These are phyloP conservation scores for Loxodes magnus DNA, from an alignment of 73 alveolate genomes.

Conservation along the genomic window DNA sequence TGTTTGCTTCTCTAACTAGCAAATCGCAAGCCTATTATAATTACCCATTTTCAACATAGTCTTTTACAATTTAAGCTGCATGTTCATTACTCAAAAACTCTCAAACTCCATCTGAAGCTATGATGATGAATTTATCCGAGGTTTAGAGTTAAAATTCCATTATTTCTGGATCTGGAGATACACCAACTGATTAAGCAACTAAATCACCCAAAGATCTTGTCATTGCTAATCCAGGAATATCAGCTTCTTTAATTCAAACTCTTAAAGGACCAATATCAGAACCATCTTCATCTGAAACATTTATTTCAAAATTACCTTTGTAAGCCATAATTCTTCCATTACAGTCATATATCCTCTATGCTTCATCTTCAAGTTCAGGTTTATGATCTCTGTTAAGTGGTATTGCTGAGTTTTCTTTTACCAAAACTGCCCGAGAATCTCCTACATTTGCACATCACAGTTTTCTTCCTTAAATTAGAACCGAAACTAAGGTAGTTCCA, in stretches of 20 bases:
- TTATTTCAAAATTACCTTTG: too few species aligned
- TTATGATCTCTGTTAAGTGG: constrained; percentile 91
- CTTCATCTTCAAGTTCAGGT: constrained; percentile 88
- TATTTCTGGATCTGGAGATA: constrained; percentile 41
- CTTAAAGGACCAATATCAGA: constrained; percentile 46
- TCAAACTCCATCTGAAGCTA: constrained; percentile 47
- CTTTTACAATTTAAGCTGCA: not conserved
- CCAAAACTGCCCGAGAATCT: constrained; percentile 77
- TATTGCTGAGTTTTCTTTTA: constrained; percentile 30
- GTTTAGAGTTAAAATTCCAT: constrained; percentile 19
- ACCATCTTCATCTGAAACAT: constrained; percentile 18
- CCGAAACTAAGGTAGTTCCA: constrained; percentile 45
- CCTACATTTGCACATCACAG: constrained; percentile 77
- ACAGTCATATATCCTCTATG: constrained; percentile 51
- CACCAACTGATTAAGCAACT: constrained; percentile 47
- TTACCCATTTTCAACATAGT: too few species aligned
- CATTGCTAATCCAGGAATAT: constrained; percentile 57
- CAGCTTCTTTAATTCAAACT: constrained; percentile 44
- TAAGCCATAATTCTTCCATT: constrained; percentile 85
- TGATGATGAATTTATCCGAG: constrained; percentile 11
- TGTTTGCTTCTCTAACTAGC: constrained; percentile 27
- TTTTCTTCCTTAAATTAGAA: constrained; percentile 14
- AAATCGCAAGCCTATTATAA: constrained; percentile 41
- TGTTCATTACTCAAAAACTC: constrained; percentile 16
- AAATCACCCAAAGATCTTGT: constrained; percentile 56